Conservation (phyloP, 73 alveolate species). For the Stentor coeruleus region DNA sequence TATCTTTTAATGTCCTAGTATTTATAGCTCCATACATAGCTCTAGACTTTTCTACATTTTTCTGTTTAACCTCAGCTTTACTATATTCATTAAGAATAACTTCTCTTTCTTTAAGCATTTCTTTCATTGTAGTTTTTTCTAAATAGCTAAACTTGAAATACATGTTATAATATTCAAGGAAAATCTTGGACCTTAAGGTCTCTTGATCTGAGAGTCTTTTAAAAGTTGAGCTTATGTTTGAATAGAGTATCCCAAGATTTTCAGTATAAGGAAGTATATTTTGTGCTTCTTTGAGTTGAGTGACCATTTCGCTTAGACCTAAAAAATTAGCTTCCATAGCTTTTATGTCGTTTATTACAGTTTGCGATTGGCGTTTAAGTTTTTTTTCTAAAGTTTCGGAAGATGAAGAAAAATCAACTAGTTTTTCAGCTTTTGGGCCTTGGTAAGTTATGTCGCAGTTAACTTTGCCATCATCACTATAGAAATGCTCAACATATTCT, state of each 20-base stretch:
- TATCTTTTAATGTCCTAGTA: background rate
- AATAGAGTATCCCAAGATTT: background rate
- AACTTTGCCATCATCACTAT: background rate
- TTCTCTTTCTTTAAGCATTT: slow-evolving; percentile 3
- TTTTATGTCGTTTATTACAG: background rate
- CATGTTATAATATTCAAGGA: background rate
- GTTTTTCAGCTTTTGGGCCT: background rate
- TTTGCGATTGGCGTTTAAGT: background rate
- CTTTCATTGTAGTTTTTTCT: background rate
- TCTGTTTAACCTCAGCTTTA: background rate
- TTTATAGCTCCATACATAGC: background rate
- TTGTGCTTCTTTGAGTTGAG: background rate
- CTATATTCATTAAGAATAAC: background rate
- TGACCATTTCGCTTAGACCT: background rate
- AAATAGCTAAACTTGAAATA: no score
- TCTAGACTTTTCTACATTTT: background rate
- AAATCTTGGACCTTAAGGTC: background rate
- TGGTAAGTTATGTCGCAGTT: background rate
- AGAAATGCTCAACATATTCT: background rate
- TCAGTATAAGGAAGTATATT: background rate
- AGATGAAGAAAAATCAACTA: background rate
- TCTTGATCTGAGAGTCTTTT: background rate
- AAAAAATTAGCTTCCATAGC: background rate
- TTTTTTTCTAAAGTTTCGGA: background rate
- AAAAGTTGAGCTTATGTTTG: background rate